A percentile compares a stretch with the other conserved stretches of the same genome.
These are phyloP conservation scores for Leccinum griseonigrum DNA, from an alignment of 1,284 basidiomycete genomes.

Conservation along the genomic window DNA sequence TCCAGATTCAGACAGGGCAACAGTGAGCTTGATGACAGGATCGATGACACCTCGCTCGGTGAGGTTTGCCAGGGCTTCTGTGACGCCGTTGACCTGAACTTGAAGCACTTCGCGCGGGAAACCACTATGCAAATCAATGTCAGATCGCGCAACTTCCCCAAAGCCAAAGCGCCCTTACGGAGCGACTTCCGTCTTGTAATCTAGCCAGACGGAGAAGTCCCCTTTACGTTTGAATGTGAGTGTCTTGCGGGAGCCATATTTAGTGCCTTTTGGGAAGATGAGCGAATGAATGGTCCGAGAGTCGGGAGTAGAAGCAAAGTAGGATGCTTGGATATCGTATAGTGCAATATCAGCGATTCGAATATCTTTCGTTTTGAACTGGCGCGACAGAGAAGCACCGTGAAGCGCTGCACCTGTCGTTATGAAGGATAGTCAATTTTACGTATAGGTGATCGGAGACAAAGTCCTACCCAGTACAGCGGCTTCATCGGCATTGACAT, in stretches of 20 bases:
- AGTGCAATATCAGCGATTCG: constrained; percentile 74
- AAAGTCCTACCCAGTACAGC: constrained; percentile 72
- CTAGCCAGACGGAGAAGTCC: constrained; percentile 72
- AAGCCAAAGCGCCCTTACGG: constrained; percentile 44
- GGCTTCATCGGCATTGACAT: constrained; percentile 97
- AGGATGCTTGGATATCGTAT: constrained; percentile 76
- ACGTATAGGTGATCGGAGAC: background rate
- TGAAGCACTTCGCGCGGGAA: constrained; percentile 70
- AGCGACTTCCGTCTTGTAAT: constrained; percentile 60
- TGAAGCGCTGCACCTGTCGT: constrained; percentile 82
- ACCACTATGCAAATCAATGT: constrained; percentile 40
- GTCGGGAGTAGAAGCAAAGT: constrained; percentile 59
- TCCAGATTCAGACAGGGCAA: constrained; percentile 81
- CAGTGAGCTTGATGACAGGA: constrained; percentile 77
- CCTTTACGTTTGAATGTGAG: constrained; percentile 76
- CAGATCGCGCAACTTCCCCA: background rate
- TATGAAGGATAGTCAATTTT: constrained; percentile 8
- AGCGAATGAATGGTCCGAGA: constrained; percentile 69
- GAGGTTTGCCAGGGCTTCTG: constrained; percentile 70
- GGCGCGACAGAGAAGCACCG: constrained; percentile 84
- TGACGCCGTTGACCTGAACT: constrained; percentile 64
- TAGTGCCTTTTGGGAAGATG: constrained; percentile 75
- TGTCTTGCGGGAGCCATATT: constrained; percentile 78
- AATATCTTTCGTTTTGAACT: constrained; percentile 96
- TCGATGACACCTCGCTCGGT: constrained; percentile 70